Percentiles rank a stretch among this genome's conserved stretches.
Conservation (phyloP, 305 asterid species). For the Fraxinus baroniana region DNA sequence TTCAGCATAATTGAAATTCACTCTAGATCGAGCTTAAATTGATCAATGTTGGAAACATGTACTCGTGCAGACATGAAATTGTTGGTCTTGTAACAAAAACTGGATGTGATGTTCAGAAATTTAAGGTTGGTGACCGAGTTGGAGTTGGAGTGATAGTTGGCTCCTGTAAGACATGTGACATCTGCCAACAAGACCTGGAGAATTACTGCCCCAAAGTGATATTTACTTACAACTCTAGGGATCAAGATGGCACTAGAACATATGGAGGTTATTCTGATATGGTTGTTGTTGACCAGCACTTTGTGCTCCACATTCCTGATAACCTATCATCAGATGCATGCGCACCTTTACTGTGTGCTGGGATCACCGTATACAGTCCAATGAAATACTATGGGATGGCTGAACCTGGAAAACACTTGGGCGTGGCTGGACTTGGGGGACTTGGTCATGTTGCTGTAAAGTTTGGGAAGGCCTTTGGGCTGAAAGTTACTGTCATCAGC, state of each 20-base stretch:
- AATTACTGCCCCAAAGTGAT: slow-evolving; percentile 46
- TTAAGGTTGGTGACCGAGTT: slow-evolving; percentile 56
- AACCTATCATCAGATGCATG: slow-evolving; percentile 47
- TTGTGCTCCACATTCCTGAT: slow-evolving; percentile 54
- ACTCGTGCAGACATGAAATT: slow-evolving; percentile 54
- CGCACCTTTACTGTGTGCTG: slow-evolving; percentile 70
- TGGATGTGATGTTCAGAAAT: slow-evolving; percentile 48
- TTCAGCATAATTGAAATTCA: background rate
- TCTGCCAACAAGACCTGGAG: slow-evolving; percentile 51
- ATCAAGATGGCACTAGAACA: slow-evolving; percentile 48
- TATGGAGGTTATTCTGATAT: slow-evolving; percentile 63
- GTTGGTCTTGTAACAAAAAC: slow-evolving; percentile 48
- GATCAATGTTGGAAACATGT: background rate
- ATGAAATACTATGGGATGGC: slow-evolving; percentile 66
- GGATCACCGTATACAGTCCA: slow-evolving; percentile 67
- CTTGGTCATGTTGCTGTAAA: slow-evolving; percentile 80
- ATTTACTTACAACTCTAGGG: slow-evolving; percentile 40
- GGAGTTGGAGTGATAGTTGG: slow-evolving; percentile 61
- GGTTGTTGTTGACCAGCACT: slow-evolving; percentile 51
- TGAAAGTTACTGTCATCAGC: slow-evolving; percentile 67
- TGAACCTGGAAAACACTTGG: slow-evolving; percentile 61
- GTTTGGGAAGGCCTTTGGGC: slow-evolving; percentile 68
- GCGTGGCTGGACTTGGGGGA: slow-evolving; percentile 71
- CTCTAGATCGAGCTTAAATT: background rate
- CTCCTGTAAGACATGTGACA: slow-evolving; percentile 50